Evolutionary conservation across 495 filamentous ascomycete species (phyloP), one percentile per base, ranked within the genome.

Genomic region (Penicillium silybi): DNA sequence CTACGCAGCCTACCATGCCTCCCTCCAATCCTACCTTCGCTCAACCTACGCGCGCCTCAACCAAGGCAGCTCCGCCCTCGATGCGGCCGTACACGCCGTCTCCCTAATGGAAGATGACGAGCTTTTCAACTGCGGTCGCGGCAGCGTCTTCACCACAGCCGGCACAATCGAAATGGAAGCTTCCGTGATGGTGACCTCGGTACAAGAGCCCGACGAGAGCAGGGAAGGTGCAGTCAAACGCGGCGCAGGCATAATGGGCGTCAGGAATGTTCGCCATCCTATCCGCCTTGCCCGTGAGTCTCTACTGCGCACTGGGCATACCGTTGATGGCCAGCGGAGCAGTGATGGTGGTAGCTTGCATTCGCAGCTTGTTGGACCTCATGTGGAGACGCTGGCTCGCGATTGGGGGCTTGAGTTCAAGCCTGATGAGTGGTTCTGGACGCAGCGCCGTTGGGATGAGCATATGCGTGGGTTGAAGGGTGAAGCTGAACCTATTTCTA

Each of bases 151-250:
- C 66, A 95, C 89, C 2, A 77, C 81, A 35, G 84, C 84, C 44
- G 91, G 90, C 8, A 82, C 81, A 48, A 91, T 89, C 67, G 90
- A 96, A 67, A 83, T 95, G 57, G 91, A 96, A 67, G 86, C 91
- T 25, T 87, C 83, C n/a, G 79, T 96, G 22, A 96, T 96, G 92
- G 87, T 93, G 0, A 84, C 85, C 4, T 62, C 61, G 7, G 48
- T 70, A 2, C 54, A 43, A 25, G 20, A 34, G 0, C 18, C 22
- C 25, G 46, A 58, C 20, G 29, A 26, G 15, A 51, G 35, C 16
- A 38, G 32, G 8, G 41, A 47, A 16, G 85, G 84, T 1, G 67
- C 72, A 35, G 80, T 81, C 23, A 96, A 96, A 70, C 78, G 89
- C 20, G 89, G 84, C 16, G 86, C 85, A 0, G 88, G 86, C 10